Evolutionary conservation across 2,329 filamentous ascomycete species (phyloP).

Genomic region (Talaromyces sp.): DNA sequence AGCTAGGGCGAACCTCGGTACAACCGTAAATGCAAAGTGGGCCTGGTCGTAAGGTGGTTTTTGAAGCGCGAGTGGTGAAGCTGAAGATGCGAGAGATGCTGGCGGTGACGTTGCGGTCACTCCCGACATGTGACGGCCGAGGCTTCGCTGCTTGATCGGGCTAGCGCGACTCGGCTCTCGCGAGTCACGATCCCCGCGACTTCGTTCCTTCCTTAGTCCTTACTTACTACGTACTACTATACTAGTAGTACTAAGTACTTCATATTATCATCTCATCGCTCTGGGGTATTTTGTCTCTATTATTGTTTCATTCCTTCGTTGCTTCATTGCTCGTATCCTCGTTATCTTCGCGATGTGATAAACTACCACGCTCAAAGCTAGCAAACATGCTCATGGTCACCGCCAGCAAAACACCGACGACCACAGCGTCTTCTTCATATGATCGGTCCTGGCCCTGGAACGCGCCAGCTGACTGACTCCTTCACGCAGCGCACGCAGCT

Average conservation of each 20-base stretch:
- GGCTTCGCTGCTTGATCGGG: not conserved
- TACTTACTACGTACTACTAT: no score
- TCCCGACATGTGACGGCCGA: not conserved
- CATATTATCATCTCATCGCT: no score
- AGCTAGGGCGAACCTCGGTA: not conserved
- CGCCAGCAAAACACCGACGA: constrained; percentile 21
- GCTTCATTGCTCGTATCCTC: not conserved
- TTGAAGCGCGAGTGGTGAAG: not conserved
- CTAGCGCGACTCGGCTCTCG: not conserved
- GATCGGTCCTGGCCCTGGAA: constrained; percentile 22
- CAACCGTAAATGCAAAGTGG: not conserved
- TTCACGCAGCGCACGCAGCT: constrained; percentile 18
- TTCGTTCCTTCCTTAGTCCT: no score
- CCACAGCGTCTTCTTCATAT: constrained; percentile 25
- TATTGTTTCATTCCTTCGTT: not conserved
- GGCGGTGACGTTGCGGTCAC: constrained; percentile 16
- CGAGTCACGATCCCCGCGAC: not conserved
- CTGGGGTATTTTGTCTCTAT: not conserved
- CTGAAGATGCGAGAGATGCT: constrained; percentile 36
- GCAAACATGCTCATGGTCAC: constrained; percentile 5
- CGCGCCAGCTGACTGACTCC: constrained; percentile 4
- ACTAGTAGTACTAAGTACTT: no score
- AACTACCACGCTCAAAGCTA: not conserved
- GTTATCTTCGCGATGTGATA: not conserved
- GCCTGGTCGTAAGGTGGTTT: not conserved